Percentiles rank a stretch among this genome's conserved stretches.
Evolutionary conservation across 106 monocot species (phyloP).

Genomic region (Apostasia shenzhenica): DNA sequence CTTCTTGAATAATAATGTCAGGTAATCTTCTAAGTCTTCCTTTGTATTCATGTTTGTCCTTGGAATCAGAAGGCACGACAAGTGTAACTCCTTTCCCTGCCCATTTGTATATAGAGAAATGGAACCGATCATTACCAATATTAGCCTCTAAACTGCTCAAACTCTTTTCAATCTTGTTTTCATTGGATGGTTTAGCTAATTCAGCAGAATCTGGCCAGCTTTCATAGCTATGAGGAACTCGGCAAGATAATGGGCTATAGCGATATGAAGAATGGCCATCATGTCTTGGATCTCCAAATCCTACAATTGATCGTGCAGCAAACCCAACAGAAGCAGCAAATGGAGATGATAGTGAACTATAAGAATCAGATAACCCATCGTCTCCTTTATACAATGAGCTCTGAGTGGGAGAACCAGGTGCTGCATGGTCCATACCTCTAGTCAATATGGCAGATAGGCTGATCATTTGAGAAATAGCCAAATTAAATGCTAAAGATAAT

Average conservation of each 20-base stretch:
- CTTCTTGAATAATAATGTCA: slow-evolving; percentile 53
- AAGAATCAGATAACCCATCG: slow-evolving; percentile 18
- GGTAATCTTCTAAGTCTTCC: slow-evolving; percentile 38
- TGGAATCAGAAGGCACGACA: slow-evolving; percentile 35
- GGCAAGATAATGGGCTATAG: slow-evolving; percentile 35
- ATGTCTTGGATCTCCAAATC: slow-evolving; percentile 23
- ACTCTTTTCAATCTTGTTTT: slow-evolving; percentile 17
- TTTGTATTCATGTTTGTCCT: slow-evolving; percentile 21
- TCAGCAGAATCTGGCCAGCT: slow-evolving; percentile 12
- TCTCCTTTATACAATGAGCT: slow-evolving; percentile 8
- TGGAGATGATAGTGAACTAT: slow-evolving; percentile 24
- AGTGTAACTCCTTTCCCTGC: slow-evolving; percentile 73
- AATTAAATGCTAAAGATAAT: too few relatives aligned
- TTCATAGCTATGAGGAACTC: slow-evolving; percentile 21
- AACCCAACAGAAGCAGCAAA: slow-evolving; percentile 11
- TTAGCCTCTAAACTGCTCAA: slow-evolving; percentile 25
- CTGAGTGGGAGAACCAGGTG: slow-evolving; percentile 20
- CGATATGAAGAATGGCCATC: slow-evolving; percentile 17
- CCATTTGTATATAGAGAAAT: slow-evolving; percentile 94
- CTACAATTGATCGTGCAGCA: slow-evolving; percentile 10
- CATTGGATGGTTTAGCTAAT: slow-evolving; percentile 1
- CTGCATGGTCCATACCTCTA: slow-evolving; percentile 19
- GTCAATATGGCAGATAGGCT: slow-evolving; percentile 27
- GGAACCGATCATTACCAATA: slow-evolving; percentile 37
- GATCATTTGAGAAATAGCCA: not conserved